Evolutionary conservation across 1,139 yeast genomes (phyloP).

Genomic region (Suhomyces bolitotheri): DNA sequence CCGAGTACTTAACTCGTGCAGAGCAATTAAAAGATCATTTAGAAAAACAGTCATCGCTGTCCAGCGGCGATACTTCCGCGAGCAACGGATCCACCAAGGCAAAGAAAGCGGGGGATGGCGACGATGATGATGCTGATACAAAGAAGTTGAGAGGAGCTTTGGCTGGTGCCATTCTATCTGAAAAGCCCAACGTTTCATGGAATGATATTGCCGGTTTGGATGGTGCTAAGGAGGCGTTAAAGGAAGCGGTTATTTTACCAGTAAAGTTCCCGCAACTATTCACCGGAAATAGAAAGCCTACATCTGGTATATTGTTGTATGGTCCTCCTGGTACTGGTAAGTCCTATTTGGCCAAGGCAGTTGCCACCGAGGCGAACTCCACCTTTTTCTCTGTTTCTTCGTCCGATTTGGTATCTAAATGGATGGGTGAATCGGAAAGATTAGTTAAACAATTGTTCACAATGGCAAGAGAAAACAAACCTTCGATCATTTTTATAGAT

Average conservation of each 20-base stretch:
- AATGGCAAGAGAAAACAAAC: slow-evolving; percentile 95
- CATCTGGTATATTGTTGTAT: slow-evolving; percentile 85
- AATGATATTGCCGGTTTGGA: slow-evolving; percentile 95
- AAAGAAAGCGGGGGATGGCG: slow-evolving; percentile 48
- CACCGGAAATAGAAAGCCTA: slow-evolving; percentile 91
- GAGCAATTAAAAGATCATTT: slow-evolving; percentile 91
- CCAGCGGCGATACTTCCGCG: slow-evolving; percentile 49
- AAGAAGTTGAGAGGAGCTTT: slow-evolving; percentile 89
- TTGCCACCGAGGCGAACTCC: slow-evolving; percentile 96
- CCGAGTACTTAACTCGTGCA: slow-evolving; percentile 89
- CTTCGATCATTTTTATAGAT: slow-evolving; percentile 93
- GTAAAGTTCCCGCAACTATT: slow-evolving; percentile 93
- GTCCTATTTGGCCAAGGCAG: slow-evolving; percentile 94
- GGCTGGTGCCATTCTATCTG: slow-evolving; percentile 88
- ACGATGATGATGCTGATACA: slow-evolving; percentile 79
- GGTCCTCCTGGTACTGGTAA: slow-evolving; percentile 99
- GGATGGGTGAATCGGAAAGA: slow-evolving; percentile 99
- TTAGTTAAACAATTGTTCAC: slow-evolving; percentile 89
- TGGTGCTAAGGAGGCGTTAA: slow-evolving; percentile 91
- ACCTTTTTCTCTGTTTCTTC: slow-evolving; percentile 95
- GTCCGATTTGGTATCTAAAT: slow-evolving; percentile 90
- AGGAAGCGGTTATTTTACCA: slow-evolving; percentile 96
- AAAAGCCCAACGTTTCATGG: slow-evolving; percentile 94
- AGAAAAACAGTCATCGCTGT: slow-evolving; percentile 56
- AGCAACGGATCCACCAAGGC: slow-evolving; percentile 63